Conservation (phyloP, 805 yeast species). For the Wickerhamiella nectarea region DNA sequence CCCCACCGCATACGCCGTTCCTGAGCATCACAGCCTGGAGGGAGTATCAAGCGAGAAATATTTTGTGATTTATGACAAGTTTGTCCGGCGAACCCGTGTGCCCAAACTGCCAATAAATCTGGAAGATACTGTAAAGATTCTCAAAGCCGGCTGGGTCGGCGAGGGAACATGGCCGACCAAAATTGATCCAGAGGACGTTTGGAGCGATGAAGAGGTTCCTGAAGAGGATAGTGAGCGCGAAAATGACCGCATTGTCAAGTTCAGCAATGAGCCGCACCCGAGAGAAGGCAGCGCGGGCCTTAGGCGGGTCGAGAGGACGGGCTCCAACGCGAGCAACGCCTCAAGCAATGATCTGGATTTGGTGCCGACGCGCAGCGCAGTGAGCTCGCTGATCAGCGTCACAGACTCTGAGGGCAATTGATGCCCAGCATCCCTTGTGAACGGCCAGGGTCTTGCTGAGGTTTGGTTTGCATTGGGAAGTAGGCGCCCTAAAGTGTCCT, state of each 20-base stretch:
- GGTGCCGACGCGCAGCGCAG: conserved; percentile 17
- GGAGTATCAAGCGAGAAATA: conserved; percentile 24
- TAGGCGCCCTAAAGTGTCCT: no score
- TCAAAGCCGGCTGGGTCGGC: conserved; percentile 76
- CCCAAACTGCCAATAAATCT: conserved; percentile 62
- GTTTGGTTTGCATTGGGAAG: no score
- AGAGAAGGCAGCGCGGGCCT: conserved; percentile 4
- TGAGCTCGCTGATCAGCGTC: conserved; percentile 18
- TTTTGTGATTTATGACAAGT: conserved; percentile 43
- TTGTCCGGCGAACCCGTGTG: conserved; percentile 56
- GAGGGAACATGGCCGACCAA: conserved; percentile 49
- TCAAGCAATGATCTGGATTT: conserved; percentile 8
- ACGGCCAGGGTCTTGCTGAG: no score
- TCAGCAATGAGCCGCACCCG: conserved; percentile 3
- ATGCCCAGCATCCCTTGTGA: no score
- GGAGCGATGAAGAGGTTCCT: conserved; percentile 15
- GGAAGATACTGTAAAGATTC: conserved; percentile 52
- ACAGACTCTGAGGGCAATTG: conserved; percentile 21
- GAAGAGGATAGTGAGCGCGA: conserved; percentile 12
- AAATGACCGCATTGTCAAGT: conserved; percentile 2
- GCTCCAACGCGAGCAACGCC: conserved; percentile 6
- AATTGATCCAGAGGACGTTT: conserved; percentile 16
- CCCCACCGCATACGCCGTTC: conserved; percentile 18
- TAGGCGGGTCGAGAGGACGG: conserved; percentile 16
- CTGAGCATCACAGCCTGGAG: conserved; percentile 17